These are phyloP conservation scores for Penicillium egyptiacum DNA, from an alignment of 495 filamentous ascomycete genomes.

Conservation along the genomic window DNA sequence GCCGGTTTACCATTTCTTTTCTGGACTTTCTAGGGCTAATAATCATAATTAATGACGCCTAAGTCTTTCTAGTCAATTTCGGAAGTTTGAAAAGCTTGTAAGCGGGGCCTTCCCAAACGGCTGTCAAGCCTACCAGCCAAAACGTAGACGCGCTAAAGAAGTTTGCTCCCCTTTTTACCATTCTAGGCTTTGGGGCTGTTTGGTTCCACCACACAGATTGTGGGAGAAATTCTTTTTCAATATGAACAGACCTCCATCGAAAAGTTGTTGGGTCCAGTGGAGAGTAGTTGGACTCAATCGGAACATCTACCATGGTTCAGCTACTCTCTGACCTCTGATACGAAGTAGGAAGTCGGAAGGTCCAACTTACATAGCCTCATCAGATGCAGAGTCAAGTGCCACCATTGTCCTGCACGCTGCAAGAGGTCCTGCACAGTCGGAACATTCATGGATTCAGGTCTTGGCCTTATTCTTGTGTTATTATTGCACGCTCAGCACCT, in stretches of 20 bases:
- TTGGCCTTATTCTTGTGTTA: neutral
- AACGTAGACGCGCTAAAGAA: conserved; percentile 16
- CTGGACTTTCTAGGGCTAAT: neutral
- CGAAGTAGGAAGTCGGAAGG: neutral
- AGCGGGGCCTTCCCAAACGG: conserved; percentile 20
- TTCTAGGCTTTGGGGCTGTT: conserved; percentile 9
- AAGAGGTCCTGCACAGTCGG: conserved; percentile 29
- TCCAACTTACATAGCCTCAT: neutral
- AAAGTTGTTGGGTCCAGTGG: neutral
- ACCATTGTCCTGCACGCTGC: conserved; percentile 25
- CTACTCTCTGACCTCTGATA: neutral
- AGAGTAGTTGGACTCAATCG: neutral
- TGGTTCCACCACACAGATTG: conserved; percentile 15
- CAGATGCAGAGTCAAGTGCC: neutral
- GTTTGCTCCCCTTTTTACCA: conserved; percentile 12
- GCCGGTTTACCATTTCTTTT: neutral
- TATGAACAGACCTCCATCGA: neutral
- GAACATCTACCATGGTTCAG: conserved; percentile 5
- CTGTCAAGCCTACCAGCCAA: conserved; percentile 27
- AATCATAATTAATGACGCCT: neutral
- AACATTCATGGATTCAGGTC: conserved; percentile 15
- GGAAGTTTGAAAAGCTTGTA: conserved; percentile 20
- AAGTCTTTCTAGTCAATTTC: conserved; percentile 13
- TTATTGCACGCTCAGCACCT: neutral
- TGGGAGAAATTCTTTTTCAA: neutral